Base-by-base conservation (phyloP, 805 yeast genomes). In the Nakazawaea siamensis region DNA sequence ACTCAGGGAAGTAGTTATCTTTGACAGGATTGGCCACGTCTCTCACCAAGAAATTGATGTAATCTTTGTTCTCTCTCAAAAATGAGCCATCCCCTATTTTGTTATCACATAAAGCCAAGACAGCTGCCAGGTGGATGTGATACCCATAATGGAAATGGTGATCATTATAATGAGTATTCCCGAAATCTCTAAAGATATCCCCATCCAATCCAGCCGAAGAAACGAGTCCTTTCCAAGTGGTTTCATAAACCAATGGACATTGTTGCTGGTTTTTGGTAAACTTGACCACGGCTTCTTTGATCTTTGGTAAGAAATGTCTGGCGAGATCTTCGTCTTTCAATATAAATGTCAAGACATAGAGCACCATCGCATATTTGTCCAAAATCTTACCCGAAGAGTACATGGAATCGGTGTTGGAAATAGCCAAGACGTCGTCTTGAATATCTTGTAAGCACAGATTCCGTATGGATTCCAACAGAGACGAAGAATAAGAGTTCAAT, bases 381-480 rank as follows among this genome's bases (percentile, higher is more conserved):
- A 86, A 62, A 28, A 74, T 66, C 57, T 88, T 88, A n/a, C 97
- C 97, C 10, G 90, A 70, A 19, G 80, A 74, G 57, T 87, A 87
- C 79, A 84, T 84, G 2, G 94, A 81, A 42, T 81, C 80, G 16
- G 72, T 54, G 47, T 76, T 56, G 14, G 74, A 64, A 60, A 68
- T 65, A 6, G 63, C 65, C 4, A 52, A 51, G 18, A 76, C 63
- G 39, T 76, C 79, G 39, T 71, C 76, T 28, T 64, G 47, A n/a
- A 64, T 52, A 41, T 78, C 84, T 8, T 55, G 42, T 26, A 48
- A 49, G 6, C 78, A 76, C 3, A 68, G 72, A 12, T 48, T 43
- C 10, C 60, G 55, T 24, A 78, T 65, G 24, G 54, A 38, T 1
- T 50, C 45, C 24, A 60, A 50, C 3, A 47, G 37, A 52, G 60